Evolutionary conservation across 495 filamentous ascomycete species (phyloP), one percentile per base, ranked within the genome.

Genomic region (Penicillium simplicissimum): DNA sequence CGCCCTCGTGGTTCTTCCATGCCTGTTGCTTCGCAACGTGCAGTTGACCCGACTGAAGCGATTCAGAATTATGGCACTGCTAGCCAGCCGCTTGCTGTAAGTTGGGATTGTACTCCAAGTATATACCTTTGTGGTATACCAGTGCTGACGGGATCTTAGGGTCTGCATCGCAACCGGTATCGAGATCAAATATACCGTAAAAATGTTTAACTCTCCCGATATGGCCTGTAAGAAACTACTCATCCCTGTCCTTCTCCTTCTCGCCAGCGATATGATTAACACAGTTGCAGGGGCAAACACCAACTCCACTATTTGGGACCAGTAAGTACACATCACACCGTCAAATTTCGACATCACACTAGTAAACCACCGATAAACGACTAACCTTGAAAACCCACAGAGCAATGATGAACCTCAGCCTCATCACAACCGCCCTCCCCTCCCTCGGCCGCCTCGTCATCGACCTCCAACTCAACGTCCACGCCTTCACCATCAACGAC

Each of bases 371-470:
- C 4, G 9, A n/a, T 13, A 7, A 21, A 13, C 25, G 9, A 48
- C 52, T 60, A 31, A 61, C 23, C 9, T 8, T 28, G n/a, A 35
- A 4, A 4, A 7, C n/a, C 13, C 11, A 3, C 33, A 68, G 65
- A 52, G 55, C 61, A 17, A 64, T 69, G 57, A 65, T 73, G 66
- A 73, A 73, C 48, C 45, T 73, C 4, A 71, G 68, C 47, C 67
- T 73, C 28, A 67, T 73, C 31, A 60, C 65, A 33, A 71, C 70
- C 3, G 59, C 70, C n/a, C 56, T 73, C 31, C 70, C 70, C 23
- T 71, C 70, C 28, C 59, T 73, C 23, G 70, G 70, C 19, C 66
- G 70, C 33, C 66, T 73, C n/a, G 64, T 70, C 4, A 60, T 71
- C 43, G 70, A 73, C n/a, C 61, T 73, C 11, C 68, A 73, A 54